Base-by-base conservation (phyloP, 2,329 filamentous ascomycete species). In the Ophiostoma tasmaniense region DNA sequence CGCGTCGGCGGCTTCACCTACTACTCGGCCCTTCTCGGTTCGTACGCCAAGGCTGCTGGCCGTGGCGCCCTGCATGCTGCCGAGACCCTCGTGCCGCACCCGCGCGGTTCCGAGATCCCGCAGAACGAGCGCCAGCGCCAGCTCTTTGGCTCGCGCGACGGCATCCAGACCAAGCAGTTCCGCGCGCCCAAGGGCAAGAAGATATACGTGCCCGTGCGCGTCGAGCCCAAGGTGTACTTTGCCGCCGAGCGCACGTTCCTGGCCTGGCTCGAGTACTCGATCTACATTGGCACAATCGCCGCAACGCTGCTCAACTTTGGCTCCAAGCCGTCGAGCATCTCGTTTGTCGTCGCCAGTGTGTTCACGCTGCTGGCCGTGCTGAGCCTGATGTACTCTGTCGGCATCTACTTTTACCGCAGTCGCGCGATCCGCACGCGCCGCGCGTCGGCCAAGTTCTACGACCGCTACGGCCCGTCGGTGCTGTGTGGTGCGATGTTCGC, bases 211-310 rank as follows among this genome's bases (percentile, higher is more conserved):
- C 94, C 94, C 17, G 90, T 98, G 68, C 89, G 95, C 66, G 93
- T 99, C 42, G 95, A 99, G 79, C 95, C 95, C 42, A 99, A 99
- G 80, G 95, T 99, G 66, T 97, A 93, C 79, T 97, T 99, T 77
- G 95, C 95, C 28, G 93, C 93, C 0, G 95, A 99, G 79, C 87
- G 95, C 73, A 99, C 95, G 0, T 99, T 97, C 80, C 85, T 99
- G 69, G 91, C 92, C 72, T 99, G 95, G 90, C 90, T 99, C 75
- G 94, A 99, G 79, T 98, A 96, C 80, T 94, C 91, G 66, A 96
- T 98, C 76, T 93, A 97, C 76, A 89, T 99, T 68, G 92, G 92
- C 74, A 90, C 90, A 35, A 94, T 96, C 74, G 92, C 93, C 14
- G 89, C 90, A 8, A 91, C 91, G 0, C 82, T 96, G 64, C 85